A percentile compares a stretch with the other conserved stretches of the same genome.
These are phyloP conservation scores for Cytospora chrysosperma DNA, from an alignment of 2,329 filamentous ascomycete genomes.

Conservation along the genomic window DNA sequence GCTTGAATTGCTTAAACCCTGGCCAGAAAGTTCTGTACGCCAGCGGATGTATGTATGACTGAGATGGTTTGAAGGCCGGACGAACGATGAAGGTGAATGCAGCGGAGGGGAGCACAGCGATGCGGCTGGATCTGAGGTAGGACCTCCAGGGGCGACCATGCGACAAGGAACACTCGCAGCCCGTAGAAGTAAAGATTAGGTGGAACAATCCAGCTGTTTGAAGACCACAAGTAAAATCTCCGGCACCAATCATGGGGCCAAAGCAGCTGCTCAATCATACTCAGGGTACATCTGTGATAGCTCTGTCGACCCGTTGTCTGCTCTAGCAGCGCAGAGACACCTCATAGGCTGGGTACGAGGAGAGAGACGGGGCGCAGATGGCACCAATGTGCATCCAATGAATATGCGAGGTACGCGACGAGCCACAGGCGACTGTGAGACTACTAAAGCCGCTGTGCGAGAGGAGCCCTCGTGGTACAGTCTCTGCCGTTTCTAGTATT, in stretches of 20 bases:
- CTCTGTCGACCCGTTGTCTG: neutral
- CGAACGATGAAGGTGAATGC: neutral
- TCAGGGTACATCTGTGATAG: slow-evolving; percentile 12
- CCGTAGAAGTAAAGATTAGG: neutral
- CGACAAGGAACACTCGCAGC: slow-evolving; percentile 6
- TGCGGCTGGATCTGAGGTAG: slow-evolving; percentile 17
- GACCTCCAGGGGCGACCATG: slow-evolving; percentile 18
- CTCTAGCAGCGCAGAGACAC: neutral
- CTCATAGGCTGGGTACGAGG: slow-evolving; percentile 7
- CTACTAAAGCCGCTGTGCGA: slow-evolving; percentile 17
- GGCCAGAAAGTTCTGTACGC: slow-evolving; percentile 2
- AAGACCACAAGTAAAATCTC: slow-evolving; percentile 8
- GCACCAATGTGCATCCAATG: slow-evolving; percentile 15
- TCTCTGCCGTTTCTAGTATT: slow-evolving; percentile 10
- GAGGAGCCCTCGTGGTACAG: slow-evolving; percentile 4
- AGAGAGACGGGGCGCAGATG: slow-evolving; percentile 14
- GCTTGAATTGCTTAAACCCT: neutral
- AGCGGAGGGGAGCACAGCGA: neutral
- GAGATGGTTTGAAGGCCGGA: neutral
- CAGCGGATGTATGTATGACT: slow-evolving; percentile 4
- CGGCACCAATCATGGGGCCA: slow-evolving; percentile 12
- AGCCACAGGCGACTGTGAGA: slow-evolving; percentile 22
- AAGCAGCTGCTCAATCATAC: neutral
- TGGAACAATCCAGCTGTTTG: neutral
- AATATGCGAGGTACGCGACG: slow-evolving; percentile 19